Conservation (phyloP, 208 protist species). For the Borovskyia barvae region DNA sequence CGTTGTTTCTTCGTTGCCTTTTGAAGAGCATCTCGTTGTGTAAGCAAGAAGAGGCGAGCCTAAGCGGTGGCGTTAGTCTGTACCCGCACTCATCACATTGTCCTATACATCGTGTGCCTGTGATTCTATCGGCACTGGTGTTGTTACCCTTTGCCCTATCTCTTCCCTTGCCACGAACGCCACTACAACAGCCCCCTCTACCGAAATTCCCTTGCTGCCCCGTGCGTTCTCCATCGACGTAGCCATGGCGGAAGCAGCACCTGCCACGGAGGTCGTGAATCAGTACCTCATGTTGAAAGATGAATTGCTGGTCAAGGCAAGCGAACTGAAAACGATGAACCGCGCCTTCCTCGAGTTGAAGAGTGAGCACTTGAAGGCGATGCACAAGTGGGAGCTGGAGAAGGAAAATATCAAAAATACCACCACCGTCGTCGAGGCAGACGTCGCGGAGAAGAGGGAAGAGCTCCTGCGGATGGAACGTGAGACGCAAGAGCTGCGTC, state of each 20-base stretch:
- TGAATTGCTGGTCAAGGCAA: slow-evolving; percentile 45
- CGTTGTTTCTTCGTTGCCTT: too few relatives aligned
- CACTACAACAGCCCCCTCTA: too few relatives aligned
- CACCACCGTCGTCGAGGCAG: slow-evolving; percentile 53
- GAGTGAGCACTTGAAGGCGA: slow-evolving; percentile 39
- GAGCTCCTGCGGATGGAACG: slow-evolving; percentile 63
- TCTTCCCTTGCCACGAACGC: too few relatives aligned
- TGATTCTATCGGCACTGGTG: too few relatives aligned
- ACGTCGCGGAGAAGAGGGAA: slow-evolving; percentile 62
- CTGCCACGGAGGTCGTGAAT: slow-evolving; percentile 74
- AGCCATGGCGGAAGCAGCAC: slow-evolving; percentile 34
- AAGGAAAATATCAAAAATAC: slow-evolving; percentile 75
- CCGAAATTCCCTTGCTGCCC: too few relatives aligned
- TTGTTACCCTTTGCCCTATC: too few relatives aligned
- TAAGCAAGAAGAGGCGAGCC: too few relatives aligned
- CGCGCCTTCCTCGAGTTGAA: slow-evolving; percentile 46
- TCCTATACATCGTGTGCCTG: too few relatives aligned
- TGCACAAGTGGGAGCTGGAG: slow-evolving; percentile 77
- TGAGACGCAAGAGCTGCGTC: slow-evolving; percentile 52
- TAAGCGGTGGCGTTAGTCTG: too few relatives aligned
- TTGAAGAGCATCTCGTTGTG: too few relatives aligned
- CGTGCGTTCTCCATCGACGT: too few relatives aligned
- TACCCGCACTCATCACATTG: too few relatives aligned
- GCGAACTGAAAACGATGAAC: slow-evolving; percentile 46
- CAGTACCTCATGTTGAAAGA: slow-evolving; percentile 62